Conservation (phyloP, 257 asterid species). For the Nicotiana attenuata region DNA sequence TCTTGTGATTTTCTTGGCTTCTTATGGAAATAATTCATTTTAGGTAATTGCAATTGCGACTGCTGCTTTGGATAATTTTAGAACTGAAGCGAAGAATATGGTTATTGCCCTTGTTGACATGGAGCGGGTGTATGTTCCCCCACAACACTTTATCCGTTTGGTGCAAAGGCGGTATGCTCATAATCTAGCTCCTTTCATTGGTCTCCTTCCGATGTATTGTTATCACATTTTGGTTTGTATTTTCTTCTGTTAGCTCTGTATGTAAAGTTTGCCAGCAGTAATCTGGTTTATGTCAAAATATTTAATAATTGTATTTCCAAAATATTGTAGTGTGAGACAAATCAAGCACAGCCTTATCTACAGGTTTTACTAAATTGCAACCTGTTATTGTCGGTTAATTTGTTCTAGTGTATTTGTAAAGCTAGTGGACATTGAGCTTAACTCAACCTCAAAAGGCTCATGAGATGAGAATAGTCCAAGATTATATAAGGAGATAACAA, state of each 20-base stretch:
- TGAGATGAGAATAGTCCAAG: not conserved
- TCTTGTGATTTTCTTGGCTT: not conserved
- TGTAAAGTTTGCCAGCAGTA: not conserved
- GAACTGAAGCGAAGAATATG: conserved; percentile 26
- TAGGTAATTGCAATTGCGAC: conserved; percentile 22
- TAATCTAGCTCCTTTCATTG: not conserved
- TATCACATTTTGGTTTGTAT: not conserved
- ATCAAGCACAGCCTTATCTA: not conserved
- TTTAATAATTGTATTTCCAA: not conserved
- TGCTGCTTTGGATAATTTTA: conserved; percentile 21
- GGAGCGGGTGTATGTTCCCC: conserved; percentile 37
- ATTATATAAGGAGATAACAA: not conserved
- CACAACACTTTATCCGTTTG: conserved; percentile 22
- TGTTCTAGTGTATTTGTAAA: not conserved
- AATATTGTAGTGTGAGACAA: not conserved
- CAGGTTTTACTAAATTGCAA: not conserved
- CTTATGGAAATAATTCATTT: not conserved
- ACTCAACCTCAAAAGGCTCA: not conserved
- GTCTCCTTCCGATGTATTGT: not conserved
- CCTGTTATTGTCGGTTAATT: not conserved
- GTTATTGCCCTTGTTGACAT: conserved; percentile 29
- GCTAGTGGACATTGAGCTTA: not conserved
- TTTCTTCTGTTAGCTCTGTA: not conserved
- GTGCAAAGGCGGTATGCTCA: conserved; percentile 84
- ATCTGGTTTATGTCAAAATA: not conserved